These are phyloP conservation scores for Solanum rostratum DNA, from an alignment of 257 asterid genomes.

Conservation along the genomic window DNA sequence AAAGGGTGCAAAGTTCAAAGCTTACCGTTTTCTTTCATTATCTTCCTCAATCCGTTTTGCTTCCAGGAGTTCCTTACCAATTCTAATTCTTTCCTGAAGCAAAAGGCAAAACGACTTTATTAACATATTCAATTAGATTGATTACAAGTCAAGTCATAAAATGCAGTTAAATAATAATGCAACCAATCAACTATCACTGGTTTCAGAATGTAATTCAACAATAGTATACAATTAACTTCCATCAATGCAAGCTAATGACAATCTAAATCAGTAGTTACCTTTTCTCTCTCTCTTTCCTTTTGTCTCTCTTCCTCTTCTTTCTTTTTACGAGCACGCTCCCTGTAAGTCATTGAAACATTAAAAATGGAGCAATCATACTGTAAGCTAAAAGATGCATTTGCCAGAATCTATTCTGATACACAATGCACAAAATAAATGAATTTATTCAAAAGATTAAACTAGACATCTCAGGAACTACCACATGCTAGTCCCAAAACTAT, in stretches of 20 bases:
- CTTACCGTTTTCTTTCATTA: slow-evolving; percentile 97
- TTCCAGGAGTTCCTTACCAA: slow-evolving; percentile 84
- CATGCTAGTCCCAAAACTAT: background rate
- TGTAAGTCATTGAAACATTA: slow-evolving; percentile 10
- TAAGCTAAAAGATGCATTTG: background rate
- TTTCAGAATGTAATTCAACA: background rate
- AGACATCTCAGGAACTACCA: background rate
- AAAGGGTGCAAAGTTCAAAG: background rate
- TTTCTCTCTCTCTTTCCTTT: slow-evolving; percentile 81
- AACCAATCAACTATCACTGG: background rate
- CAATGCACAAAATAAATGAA: background rate
- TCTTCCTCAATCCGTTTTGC: slow-evolving; percentile 96
- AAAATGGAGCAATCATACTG: background rate
- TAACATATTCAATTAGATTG: background rate
- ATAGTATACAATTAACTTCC: background rate
- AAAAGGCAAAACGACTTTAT: slow-evolving; percentile 6
- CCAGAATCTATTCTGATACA: background rate
- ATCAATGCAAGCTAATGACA: background rate
- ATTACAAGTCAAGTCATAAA: background rate
- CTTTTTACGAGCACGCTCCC: slow-evolving; percentile 93
- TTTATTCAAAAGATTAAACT: background rate
- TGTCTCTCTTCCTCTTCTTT: slow-evolving; percentile 92
- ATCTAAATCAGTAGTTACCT: slow-evolving; percentile 29
- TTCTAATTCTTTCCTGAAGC: slow-evolving; percentile 84
- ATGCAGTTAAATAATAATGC: background rate